Percentiles rank a stretch among this genome's conserved stretches.
phyloP scores from a whole-genome alignment of 2,329 filamentous ascomycete genomes.

The Chrysoporthe deuterocubensis region DNA sequence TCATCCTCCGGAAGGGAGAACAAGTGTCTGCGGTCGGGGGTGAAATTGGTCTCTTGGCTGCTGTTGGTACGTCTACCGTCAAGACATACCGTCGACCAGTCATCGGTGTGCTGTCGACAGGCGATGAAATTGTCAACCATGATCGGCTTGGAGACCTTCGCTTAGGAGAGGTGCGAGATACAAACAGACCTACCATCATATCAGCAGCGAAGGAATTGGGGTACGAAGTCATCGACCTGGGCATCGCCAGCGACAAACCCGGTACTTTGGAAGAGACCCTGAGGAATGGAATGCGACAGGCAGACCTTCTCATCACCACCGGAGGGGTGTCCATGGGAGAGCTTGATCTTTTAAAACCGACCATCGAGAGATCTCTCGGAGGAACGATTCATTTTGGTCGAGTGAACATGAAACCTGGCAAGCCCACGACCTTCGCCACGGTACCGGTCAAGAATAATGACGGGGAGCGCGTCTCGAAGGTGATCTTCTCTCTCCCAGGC shows the following conservation, averaged over 20 bases:
- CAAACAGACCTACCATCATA: slow-evolving; percentile 86
- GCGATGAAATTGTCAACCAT: slow-evolving; percentile 88
- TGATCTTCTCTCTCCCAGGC: slow-evolving; percentile 88
- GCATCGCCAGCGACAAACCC: slow-evolving; percentile 77
- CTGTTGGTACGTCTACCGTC: slow-evolving; percentile 75
- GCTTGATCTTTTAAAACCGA: slow-evolving; percentile 93
- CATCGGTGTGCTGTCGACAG: slow-evolving; percentile 88
- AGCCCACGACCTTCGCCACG: slow-evolving; percentile 95
- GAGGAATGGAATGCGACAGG: slow-evolving; percentile 71
- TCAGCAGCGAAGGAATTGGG: slow-evolving; percentile 75
- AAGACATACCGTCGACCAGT: slow-evolving; percentile 75
- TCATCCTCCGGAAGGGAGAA: slow-evolving; percentile 77
- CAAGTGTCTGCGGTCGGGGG: slow-evolving; percentile 86
- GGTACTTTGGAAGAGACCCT: slow-evolving; percentile 77
- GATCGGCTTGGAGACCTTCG: slow-evolving; percentile 64
- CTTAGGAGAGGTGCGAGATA: slow-evolving; percentile 88
- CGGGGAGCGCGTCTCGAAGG: slow-evolving; percentile 64
- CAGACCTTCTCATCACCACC: slow-evolving; percentile 86
- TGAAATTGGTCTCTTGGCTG: slow-evolving; percentile 87
- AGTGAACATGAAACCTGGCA: slow-evolving; percentile 97
- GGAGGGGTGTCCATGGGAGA: slow-evolving; percentile 98
- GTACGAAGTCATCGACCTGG: slow-evolving; percentile 81
- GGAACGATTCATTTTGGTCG: slow-evolving; percentile 96
- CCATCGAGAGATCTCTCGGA: slow-evolving; percentile 85
- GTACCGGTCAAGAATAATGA: slow-evolving; percentile 68